phyloP scores from a whole-genome alignment of 2,329 filamentous ascomycete genomes.

The Colletotrichum magnum region DNA sequence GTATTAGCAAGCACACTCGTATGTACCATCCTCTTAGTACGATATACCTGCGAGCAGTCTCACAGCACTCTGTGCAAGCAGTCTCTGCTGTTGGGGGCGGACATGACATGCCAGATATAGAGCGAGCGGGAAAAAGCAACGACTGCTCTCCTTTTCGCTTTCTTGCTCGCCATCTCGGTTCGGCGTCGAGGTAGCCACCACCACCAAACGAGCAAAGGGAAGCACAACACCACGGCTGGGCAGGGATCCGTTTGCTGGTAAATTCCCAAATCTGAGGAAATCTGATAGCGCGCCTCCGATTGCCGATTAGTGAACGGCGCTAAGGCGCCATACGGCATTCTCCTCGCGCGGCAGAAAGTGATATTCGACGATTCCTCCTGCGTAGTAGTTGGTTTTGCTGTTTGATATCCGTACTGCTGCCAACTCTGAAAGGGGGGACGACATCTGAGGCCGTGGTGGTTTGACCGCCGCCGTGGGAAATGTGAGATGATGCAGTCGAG shows the following conservation, averaged over 20 bases:
- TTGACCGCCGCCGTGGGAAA: slow-evolving; percentile 13
- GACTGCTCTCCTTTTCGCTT: not conserved
- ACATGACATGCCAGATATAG: slow-evolving; percentile 31
- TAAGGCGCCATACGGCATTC: slow-evolving; percentile 15
- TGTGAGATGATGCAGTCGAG: slow-evolving; percentile 30
- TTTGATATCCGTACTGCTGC: not conserved
- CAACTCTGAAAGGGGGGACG: too few species aligned
- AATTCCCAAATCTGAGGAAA: slow-evolving; percentile 21
- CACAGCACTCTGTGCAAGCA: too few species aligned
- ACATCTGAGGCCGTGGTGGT: slow-evolving; percentile 17
- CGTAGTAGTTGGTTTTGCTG: not conserved
- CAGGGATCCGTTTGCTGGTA: slow-evolving; percentile 17
- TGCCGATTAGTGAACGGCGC: slow-evolving; percentile 34
- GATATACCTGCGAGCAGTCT: too few species aligned
- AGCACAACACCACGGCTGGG: slow-evolving; percentile 15
- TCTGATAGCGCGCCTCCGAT: slow-evolving; percentile 32
- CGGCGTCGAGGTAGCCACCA: not conserved
- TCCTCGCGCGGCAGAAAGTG: not conserved
- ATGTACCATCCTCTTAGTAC: not conserved
- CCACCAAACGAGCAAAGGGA: not conserved
- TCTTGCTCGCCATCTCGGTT: not conserved
- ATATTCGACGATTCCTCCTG: not conserved
- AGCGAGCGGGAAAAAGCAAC: slow-evolving; percentile 25
- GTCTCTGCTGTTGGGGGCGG: not conserved
- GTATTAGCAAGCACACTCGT: not conserved